These are phyloP conservation scores for Helotiales sp. DNA, from an alignment of 2,329 filamentous ascomycete species.

Conservation along the genomic window DNA sequence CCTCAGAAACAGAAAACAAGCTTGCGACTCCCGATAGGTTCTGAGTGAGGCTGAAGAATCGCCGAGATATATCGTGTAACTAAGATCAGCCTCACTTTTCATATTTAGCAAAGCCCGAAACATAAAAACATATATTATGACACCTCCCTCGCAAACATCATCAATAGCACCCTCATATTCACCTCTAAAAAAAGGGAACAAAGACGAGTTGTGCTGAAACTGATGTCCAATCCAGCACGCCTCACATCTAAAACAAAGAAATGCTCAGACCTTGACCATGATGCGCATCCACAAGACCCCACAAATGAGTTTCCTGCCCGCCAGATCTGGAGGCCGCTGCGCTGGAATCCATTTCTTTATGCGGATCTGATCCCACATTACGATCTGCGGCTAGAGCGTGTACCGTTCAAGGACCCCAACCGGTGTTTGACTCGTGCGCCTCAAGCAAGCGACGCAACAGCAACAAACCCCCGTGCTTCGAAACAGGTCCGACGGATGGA, in stretches of 20 bases:
- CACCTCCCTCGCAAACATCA: background rate
- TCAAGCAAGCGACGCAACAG: background rate
- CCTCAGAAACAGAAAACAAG: background rate
- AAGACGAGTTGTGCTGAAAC: background rate
- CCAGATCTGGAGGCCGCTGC: constrained; percentile 5
- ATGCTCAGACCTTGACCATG: background rate
- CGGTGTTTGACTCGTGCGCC: background rate
- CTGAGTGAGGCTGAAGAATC: background rate
- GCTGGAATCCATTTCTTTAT: background rate
- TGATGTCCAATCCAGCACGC: constrained; percentile 8
- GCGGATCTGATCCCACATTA: constrained; percentile 5
- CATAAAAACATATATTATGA: too few relatives aligned
- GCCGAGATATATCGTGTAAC: constrained; percentile 9
- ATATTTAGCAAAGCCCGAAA: too few relatives aligned
- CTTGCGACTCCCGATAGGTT: background rate
- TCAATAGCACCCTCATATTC: background rate
- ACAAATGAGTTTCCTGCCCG: constrained; percentile 8
- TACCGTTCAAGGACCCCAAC: background rate
- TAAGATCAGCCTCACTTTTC: background rate
- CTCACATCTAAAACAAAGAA: constrained; percentile 1
- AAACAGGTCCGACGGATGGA: background rate
- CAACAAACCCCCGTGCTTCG: background rate
- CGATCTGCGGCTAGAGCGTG: background rate
- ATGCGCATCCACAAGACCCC: background rate
- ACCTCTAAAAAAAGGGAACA: background rate